Evolutionary conservation across 2,329 filamentous ascomycete species (phyloP).

Genomic region (Aaosphaeria pasadenensis): DNA sequence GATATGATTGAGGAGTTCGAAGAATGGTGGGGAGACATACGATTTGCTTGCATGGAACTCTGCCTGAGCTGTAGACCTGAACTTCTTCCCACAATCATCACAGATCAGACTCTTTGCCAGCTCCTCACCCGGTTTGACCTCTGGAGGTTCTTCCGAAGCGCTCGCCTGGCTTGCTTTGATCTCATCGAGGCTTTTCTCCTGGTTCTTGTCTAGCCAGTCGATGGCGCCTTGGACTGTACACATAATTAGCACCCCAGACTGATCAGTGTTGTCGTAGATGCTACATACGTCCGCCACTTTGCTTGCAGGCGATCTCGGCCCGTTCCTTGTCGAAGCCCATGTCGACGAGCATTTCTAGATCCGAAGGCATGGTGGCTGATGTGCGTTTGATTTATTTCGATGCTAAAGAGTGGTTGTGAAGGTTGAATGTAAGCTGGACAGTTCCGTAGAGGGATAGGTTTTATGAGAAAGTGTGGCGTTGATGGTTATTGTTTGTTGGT

Average conservation of each 20-base stretch:
- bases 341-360: conserved; percentile 60
- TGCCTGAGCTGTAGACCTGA: conserved; percentile 76
- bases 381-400: neutral
- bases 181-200: conserved; percentile 82
- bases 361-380: conserved; percentile 44
- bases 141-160: conserved; percentile 54
- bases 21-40: conserved; percentile 38
- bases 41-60: conserved; percentile 91
- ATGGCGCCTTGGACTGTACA: conserved; percentile 76
- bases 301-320: conserved; percentile 80
- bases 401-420: neutral
- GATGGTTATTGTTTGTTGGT: neutral
- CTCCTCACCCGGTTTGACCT: conserved; percentile 66
- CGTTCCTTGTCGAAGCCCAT: conserved; percentile 81
- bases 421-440: neutral
- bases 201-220: conserved; percentile 91
- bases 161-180: conserved; percentile 55
- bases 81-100: conserved; percentile 92
- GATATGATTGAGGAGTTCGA: neutral
- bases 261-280: neutral
- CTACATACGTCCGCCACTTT: conserved; percentile 70
- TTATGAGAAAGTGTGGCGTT: neutral
- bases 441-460: no score
- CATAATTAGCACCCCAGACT: no score
- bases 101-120: conserved; percentile 77